Evolutionary conservation across 345 rosid species (phyloP), one percentile per base, ranked within the genome.

Genomic region (Physaria fendleri): DNA sequence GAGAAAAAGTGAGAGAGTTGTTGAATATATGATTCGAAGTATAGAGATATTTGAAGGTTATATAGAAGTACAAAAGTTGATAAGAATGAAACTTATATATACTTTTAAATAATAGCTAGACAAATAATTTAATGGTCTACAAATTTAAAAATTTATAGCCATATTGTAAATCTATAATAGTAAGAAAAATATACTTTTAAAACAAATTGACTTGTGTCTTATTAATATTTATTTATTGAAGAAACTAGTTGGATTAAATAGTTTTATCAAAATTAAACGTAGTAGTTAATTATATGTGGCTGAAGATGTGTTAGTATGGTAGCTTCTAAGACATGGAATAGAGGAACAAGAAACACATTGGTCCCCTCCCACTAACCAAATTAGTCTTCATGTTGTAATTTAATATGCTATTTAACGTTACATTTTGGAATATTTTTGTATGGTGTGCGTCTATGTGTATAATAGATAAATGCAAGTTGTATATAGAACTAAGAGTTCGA

Each of bases 11-110:
- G 44, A 15, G 64, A 32, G 77, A 71, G 76, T 75, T 65, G 80
- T 74, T 75, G 74, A 15, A 53, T 73, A 51, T 71, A n/a, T n/a
- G 78, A 66, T 74, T 45, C 56, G 35, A 51, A 48, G 25, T 47
- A 59, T n/a, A n/a, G 21, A 29, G 37, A 45, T 48, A 34, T 59
- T 55, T 28, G 46, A 17, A 50, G 46, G 61, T 17, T 66, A 80
- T 56, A 74, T 23, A 53, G 45, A 50, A 34, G 67, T 11, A 30
- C 4, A 46, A 1, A 12, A 62, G 20, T 30, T 28, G 34, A 51
- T 59, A 11, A 13, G n/a, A 8, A 55, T 14, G 47, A 24, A 43
- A 38, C 40, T 49, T 49, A 38, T 17, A n/a, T n/a, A 11, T 35
- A 2, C 3, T 27, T 62, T 40, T 18, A 27, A 38, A 27, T 49